Conservation (phyloP, 2,329 filamentous ascomycete species). For the Hortaea werneckii region DNA sequence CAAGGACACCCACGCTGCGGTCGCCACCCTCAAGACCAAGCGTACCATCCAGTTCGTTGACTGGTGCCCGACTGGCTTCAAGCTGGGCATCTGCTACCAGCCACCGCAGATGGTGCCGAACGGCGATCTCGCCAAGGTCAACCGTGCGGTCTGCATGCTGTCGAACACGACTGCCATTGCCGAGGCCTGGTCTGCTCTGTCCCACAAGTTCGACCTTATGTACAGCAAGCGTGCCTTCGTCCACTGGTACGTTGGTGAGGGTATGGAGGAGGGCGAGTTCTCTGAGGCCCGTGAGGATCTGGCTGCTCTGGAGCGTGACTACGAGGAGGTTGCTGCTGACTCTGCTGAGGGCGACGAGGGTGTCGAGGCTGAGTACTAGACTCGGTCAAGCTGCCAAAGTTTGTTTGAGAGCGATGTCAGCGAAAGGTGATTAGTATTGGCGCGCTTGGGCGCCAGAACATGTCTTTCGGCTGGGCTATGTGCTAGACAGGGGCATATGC, state of each 20-base stretch:
- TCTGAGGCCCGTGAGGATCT: constrained; percentile 97
- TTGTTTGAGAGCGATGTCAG: background rate
- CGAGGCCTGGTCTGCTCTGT: constrained; percentile 93
- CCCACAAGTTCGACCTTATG: constrained; percentile 99
- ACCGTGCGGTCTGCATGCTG: constrained; percentile 98
- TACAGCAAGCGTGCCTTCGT: constrained; percentile 99
- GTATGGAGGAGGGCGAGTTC: constrained; percentile 99
- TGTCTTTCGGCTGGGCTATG: constrained; percentile 1
- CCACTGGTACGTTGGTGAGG: constrained; percentile 99
- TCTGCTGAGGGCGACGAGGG: constrained; percentile 80
- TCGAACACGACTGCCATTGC: constrained; percentile 98
- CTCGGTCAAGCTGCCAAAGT: background rate
- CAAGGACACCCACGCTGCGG: constrained; percentile 85
- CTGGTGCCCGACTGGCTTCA: constrained; percentile 99
- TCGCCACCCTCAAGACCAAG: constrained; percentile 98
- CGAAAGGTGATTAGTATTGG: no score
- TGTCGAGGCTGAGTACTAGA: constrained; percentile 83
- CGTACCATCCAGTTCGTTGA: constrained; percentile 98
- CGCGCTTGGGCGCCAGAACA: constrained; percentile 2
- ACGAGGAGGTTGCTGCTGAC: constrained; percentile 96
- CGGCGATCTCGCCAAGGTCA: constrained; percentile 93
- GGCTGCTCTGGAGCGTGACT: constrained; percentile 94
- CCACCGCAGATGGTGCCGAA: constrained; percentile 91
- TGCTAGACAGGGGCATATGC: background rate
- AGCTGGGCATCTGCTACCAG: constrained; percentile 99